Percentiles rank a stretch among this genome's conserved stretches.
Conservation (phyloP, 164 flowering plant genomes). For the Stephania cephalantha region DNA sequence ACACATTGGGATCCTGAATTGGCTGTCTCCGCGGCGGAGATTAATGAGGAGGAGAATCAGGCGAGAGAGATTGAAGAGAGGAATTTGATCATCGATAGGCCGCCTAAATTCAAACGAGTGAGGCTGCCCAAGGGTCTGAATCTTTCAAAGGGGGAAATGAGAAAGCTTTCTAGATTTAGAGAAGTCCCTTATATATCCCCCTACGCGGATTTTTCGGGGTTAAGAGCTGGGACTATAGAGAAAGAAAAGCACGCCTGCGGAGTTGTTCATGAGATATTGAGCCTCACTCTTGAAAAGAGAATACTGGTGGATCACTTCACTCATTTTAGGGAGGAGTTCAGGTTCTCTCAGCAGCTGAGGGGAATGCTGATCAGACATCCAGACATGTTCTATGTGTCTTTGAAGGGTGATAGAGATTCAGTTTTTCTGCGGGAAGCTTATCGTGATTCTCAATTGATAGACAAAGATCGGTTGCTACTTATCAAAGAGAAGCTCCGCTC, state of each 20-base stretch:
- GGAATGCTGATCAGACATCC: slow-evolving; percentile 95
- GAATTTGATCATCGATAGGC: slow-evolving; percentile 78
- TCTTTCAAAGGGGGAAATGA: slow-evolving; percentile 77
- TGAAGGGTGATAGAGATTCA: slow-evolving; percentile 92
- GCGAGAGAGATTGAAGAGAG: slow-evolving; percentile 51
- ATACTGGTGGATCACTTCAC: slow-evolving; percentile 91
- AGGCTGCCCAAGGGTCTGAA: slow-evolving; percentile 80
- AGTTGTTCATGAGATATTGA: slow-evolving; percentile 87
- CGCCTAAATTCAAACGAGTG: slow-evolving; percentile 72
- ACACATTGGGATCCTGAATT: slow-evolving; percentile 94
- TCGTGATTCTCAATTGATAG: slow-evolving; percentile 68
- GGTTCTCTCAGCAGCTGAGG: slow-evolving; percentile 87
- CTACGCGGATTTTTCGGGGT: slow-evolving; percentile 63
- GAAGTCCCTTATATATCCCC: slow-evolving; percentile 86
- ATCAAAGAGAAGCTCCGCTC: slow-evolving; percentile 86
- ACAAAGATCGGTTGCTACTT: slow-evolving; percentile 61
- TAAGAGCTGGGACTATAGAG: slow-evolving; percentile 58
- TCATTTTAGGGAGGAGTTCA: slow-evolving; percentile 89
- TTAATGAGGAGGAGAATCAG: slow-evolving; percentile 55
- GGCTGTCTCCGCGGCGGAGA: slow-evolving; percentile 85
- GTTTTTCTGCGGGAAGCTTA: slow-evolving; percentile 92
- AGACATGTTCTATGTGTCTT: slow-evolving; percentile 89
- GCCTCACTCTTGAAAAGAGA: slow-evolving; percentile 84
- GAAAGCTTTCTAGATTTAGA: slow-evolving; percentile 52
- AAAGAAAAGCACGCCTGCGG: slow-evolving; percentile 94